Evolutionary conservation across 2,329 filamentous ascomycete species (phyloP).

Genomic region (Sporothrix sp.): DNA sequence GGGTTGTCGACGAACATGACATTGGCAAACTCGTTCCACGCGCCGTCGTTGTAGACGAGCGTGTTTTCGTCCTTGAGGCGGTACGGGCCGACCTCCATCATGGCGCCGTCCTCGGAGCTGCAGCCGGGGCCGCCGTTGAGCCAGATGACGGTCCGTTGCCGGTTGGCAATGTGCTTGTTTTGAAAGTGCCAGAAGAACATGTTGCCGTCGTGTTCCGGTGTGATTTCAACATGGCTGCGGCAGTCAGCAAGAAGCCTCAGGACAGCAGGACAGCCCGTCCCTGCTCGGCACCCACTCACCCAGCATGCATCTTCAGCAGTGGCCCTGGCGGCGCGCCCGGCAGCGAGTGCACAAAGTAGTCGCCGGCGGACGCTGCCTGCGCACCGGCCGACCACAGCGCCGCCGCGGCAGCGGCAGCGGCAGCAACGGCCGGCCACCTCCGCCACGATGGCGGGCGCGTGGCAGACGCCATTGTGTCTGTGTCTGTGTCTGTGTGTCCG

Average conservation of each 20-base stretch:
- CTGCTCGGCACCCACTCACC: conserved; percentile 47
- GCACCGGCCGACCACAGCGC: conserved; percentile 28
- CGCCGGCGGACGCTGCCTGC: conserved; percentile 50
- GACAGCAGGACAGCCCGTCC: background rate
- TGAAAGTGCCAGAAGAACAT: conserved; percentile 98
- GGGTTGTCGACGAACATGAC: conserved; percentile 95
- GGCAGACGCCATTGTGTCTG: conserved; percentile 4
- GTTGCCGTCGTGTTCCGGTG: conserved; percentile 76
- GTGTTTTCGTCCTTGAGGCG: conserved; percentile 64
- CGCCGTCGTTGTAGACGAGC: conserved; percentile 78
- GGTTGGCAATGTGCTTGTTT: conserved; percentile 89
- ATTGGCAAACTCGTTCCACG: conserved; percentile 98
- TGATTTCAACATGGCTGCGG: conserved; percentile 82
- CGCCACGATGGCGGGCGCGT: conserved; percentile 17
- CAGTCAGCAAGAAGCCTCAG: background rate
- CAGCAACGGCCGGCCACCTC: conserved; percentile 20
- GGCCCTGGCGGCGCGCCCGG: conserved; percentile 75
- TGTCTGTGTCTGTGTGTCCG: background rate
- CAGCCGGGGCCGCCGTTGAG: conserved; percentile 94
- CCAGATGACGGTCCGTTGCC: conserved; percentile 88
- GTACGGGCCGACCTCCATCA: conserved; percentile 96
- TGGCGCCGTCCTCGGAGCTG: conserved; percentile 89
- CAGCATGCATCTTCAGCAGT: conserved; percentile 93
- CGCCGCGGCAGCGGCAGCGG: conserved; percentile 32
- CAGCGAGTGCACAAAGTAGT: conserved; percentile 81